Base-by-base conservation (phyloP, 139 green algal genomes). In the Chlamydomonas sphaeroides region DNA sequence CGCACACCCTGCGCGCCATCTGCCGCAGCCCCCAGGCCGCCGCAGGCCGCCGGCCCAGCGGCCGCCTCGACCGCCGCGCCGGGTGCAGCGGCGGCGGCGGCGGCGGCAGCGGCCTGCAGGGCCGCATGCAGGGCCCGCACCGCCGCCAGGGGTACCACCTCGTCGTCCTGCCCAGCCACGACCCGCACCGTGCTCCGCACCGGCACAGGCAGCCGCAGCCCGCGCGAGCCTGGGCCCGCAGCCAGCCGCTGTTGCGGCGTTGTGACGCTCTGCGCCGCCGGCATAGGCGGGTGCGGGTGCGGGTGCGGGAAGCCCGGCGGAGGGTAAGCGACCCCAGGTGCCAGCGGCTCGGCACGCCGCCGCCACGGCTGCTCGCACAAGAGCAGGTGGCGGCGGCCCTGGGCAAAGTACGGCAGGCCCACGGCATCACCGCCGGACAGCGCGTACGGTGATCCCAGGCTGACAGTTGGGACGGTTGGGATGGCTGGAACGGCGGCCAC, bases 351-450 rank as follows among this genome's bases (percentile, higher is more conserved):
- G 7, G n/a, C n/a, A n/a, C 1, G 25, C 26, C 72, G 72, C 20
- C 33, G 39, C 26, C 15, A 32, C 32, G 74, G 59, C 20, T 21
- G 23, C 30, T 21, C 25, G n/a, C n/a, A n/a, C 20, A 69, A 59
- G 59, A 80, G 56, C 74, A 80, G 59, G 59, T 80, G 63, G 21
- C n/a, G 39, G 3, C 74, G 74, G 5, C 74, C 74, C 38, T 80
- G 74, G 1, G 8, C 7, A 33, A 80, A 80, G 38, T 80, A 70
- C 74, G 74, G 5, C 59, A 42, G 2, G 18, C 41, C 59, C 38
- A 80, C 74, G 30, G 18, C 30, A 32, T 80, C 74, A 1, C 74
- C 74, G 32, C 56, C 56, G 15, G 53, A 8, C 39, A 80, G 17
- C 0, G 1, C 25, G 59, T 80, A 80, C 15, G 59, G 74, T 1